phyloP scores from a whole-genome alignment of 345 rosid genomes.

The Populus simonii region DNA sequence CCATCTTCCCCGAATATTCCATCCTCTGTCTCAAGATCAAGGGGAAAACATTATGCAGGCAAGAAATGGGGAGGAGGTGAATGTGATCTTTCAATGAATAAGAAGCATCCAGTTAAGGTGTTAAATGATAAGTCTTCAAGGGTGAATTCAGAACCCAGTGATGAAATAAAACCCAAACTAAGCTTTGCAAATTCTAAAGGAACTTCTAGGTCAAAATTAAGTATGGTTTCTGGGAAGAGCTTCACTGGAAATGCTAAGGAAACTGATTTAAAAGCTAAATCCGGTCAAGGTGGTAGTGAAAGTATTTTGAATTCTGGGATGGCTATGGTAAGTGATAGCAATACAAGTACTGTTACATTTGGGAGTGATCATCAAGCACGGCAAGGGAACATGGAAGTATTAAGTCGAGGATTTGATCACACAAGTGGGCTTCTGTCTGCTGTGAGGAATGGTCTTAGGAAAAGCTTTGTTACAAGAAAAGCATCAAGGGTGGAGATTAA shows the following conservation, averaged over 20 bases:
- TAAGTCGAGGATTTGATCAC: slow-evolving; percentile 38
- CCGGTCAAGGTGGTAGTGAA: slow-evolving; percentile 2
- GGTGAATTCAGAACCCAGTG: slow-evolving; percentile 7
- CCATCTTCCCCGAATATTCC: slow-evolving; percentile 43
- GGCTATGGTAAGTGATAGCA: slow-evolving; percentile 24
- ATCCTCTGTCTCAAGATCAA: slow-evolving; percentile 54
- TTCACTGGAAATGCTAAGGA: slow-evolving; percentile 17
- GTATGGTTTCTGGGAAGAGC: slow-evolving; percentile 23
- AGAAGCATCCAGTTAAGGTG: slow-evolving; percentile 29
- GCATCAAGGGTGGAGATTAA: slow-evolving; percentile 46
- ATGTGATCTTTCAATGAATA: slow-evolving; percentile 17
- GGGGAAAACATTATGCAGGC: slow-evolving; percentile 50
- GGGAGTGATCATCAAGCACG: slow-evolving; percentile 30
- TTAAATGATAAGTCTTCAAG: slow-evolving; percentile 25
- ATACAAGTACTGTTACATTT: slow-evolving; percentile 38
- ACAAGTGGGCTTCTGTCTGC: slow-evolving; percentile 38
- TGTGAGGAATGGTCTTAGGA: slow-evolving; percentile 42
- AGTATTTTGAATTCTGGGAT: slow-evolving; percentile 18
- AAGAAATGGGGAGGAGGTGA: slow-evolving; percentile 26
- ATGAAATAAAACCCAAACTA: slow-evolving; percentile 32
- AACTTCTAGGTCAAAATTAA: slow-evolving; percentile 25
- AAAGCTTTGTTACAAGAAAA: slow-evolving; percentile 49
- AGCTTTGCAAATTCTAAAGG: slow-evolving; percentile 29
- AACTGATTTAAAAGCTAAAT: slow-evolving; percentile 12
- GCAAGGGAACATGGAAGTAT: slow-evolving; percentile 23